Base-by-base conservation (phyloP, 495 filamentous ascomycete genomes). In the Jackrogersella minutella region DNA sequence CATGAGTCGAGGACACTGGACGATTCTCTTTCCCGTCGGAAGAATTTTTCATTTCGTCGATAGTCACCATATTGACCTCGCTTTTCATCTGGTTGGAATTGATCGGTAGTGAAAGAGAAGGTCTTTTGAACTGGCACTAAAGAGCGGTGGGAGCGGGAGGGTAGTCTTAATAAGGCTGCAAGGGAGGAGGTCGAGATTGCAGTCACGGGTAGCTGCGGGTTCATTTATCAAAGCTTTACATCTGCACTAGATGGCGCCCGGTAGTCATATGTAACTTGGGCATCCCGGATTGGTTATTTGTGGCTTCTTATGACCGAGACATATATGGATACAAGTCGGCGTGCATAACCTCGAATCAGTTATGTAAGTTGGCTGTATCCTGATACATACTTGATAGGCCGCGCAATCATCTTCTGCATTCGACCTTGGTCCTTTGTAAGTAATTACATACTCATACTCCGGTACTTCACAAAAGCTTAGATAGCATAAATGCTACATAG, bases 61-160 rank as follows among this genome's bases (percentile, higher is more conserved):
- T 31, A 7, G 44, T 14, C 31, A 58, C 24, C 64, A 67, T 66
- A 0, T 19, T 59, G 17, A 58, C 10, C 11, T 34, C 33, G 21
- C 37, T 37, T 51, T 26, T 36, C 43, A 37, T 16, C 44, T 33
- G 13, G 10, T 2, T 5, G 4, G 13, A 51, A 54, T 17, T 21
- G 30, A 37, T 19, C 30, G n/a, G 14, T 14, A 53, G 46, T n/a
- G 13, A 13, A 37, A 31, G 5, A 14, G 17, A 39, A 13, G 2
- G 43, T 14, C 11, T 56, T 43, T n/a, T 10, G 30, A 40, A 52
- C 24, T 10, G 44, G 24, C 44, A 44, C 40, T 44, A 44, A 19
- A 26, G 26, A 21, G n/a, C n/a, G 28, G 19, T 26, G 19, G 39
- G 19, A 51, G 22, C 24, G 22, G 49, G 30, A n/a, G n/a, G n/a